A percentile compares a stretch with the other conserved stretches of the same genome.
These are phyloP conservation scores for Periconia sp. DNA, from an alignment of 2,329 filamentous ascomycete genomes.

Conservation along the genomic window DNA sequence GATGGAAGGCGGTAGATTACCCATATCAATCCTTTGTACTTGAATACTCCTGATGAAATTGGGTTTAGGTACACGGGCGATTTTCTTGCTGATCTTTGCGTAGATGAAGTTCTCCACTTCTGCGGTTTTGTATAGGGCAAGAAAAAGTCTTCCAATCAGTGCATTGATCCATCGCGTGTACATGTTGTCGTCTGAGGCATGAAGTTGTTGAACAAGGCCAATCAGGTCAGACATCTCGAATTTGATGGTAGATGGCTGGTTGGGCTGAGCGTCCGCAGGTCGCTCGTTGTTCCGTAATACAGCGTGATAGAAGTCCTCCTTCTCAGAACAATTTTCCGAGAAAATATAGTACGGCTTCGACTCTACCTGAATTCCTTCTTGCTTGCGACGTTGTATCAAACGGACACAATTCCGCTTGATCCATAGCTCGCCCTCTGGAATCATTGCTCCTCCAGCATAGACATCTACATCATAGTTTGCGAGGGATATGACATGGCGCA, in stretches of 20 bases:
- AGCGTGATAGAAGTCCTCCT: constrained; percentile 98
- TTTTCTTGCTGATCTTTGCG: constrained; percentile 93
- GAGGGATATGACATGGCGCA: constrained; percentile 92
- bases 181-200: constrained; percentile 88
- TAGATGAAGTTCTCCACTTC: constrained; percentile 80
- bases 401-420: constrained; percentile 93
- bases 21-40: constrained; percentile 84
- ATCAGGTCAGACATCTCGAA: constrained; percentile 90
- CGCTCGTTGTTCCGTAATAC: constrained; percentile 84
- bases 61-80: constrained; percentile 89
- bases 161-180: constrained; percentile 96
- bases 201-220: constrained; percentile 84
- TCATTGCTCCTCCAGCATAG: constrained; percentile 77
- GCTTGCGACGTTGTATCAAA: constrained; percentile 69
- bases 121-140: constrained; percentile 84
- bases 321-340: constrained; percentile 92
- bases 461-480: constrained; percentile 86
- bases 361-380: constrained; percentile 61
- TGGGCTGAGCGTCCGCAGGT: constrained; percentile 59
- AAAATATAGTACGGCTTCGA: constrained; percentile 93
- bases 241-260: constrained; percentile 69
- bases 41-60: constrained; percentile 84
- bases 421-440: constrained; percentile 91
- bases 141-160: constrained; percentile 83
- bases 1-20: constrained; percentile 84